Evolutionary conservation across 176 grass and related monocot genomes (phyloP).

Genomic region (Musa beccarii): DNA sequence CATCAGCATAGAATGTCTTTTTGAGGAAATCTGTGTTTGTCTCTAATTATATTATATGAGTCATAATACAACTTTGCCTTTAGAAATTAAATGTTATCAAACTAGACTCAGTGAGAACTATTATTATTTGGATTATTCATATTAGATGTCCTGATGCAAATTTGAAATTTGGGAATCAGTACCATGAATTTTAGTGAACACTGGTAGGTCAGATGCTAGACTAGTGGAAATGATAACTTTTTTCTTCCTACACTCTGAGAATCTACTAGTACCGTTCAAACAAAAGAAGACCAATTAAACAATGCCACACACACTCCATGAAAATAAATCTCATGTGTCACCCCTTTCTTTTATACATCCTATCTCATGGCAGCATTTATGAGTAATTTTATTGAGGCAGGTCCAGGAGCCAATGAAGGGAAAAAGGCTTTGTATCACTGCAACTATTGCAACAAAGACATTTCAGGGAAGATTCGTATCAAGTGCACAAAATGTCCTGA

Average conservation of each 20-base stretch:
- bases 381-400: constrained; percentile 8
- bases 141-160: background rate
- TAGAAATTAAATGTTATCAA: no score
- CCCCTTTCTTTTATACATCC: background rate
- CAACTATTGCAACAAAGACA: constrained; percentile 99
- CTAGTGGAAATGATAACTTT: background rate
- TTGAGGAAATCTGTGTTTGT: no score
- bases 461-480: constrained; percentile 95
- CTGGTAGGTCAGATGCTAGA: background rate
- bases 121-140: background rate
- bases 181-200: background rate
- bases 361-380: background rate
- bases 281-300: background rate
- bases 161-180: background rate
- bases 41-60: no score
- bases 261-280: background rate
- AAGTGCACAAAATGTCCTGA: constrained; percentile 96
- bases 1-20: no score
- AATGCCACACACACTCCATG: background rate
- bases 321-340: background rate
- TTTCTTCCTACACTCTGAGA: background rate
- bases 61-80: no score
- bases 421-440: constrained; percentile 98
- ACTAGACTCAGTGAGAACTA: background rate
- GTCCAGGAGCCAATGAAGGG: constrained; percentile 49